Evolutionary conservation across 306 rosid genomes (phyloP).

Genomic region (Sechiopsis laciniata): DNA sequence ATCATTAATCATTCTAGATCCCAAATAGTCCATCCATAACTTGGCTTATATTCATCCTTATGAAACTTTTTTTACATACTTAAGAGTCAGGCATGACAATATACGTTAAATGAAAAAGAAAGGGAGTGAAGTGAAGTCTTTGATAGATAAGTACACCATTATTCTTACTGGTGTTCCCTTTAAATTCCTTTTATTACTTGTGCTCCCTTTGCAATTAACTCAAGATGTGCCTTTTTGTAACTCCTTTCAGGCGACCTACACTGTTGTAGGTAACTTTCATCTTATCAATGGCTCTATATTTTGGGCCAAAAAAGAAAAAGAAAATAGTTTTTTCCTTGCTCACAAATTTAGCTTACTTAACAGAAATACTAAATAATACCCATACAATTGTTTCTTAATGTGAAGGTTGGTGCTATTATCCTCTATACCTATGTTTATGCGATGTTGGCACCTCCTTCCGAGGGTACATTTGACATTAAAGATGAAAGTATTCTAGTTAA

Average conservation of each 20-base stretch:
- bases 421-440: constrained; percentile 83
- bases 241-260: background rate
- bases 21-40: background rate
- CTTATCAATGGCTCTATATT: background rate
- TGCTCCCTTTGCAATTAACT: constrained; percentile 5
- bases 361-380: background rate
- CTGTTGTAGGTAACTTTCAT: background rate
- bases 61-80: background rate
- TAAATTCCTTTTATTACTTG: background rate
- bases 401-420: constrained; percentile 92
- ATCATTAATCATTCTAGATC: background rate
- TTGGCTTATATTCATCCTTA: background rate
- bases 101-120: background rate
- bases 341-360: background rate
- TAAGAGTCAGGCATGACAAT: background rate
- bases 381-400: constrained; percentile 21
- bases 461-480: constrained; percentile 74
- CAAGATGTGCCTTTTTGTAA: constrained; percentile 11
- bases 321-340: background rate
- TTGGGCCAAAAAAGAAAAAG: background rate
- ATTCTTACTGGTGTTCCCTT: background rate
- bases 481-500: constrained; percentile 50
- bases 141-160: background rate
- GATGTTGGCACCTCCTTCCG: constrained; percentile 94
- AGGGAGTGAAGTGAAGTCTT: constrained; percentile 6